Evolutionary conservation across 1,284 basidiomycete genomes (phyloP).

Genomic region (Pulchroboletus neoregius): DNA sequence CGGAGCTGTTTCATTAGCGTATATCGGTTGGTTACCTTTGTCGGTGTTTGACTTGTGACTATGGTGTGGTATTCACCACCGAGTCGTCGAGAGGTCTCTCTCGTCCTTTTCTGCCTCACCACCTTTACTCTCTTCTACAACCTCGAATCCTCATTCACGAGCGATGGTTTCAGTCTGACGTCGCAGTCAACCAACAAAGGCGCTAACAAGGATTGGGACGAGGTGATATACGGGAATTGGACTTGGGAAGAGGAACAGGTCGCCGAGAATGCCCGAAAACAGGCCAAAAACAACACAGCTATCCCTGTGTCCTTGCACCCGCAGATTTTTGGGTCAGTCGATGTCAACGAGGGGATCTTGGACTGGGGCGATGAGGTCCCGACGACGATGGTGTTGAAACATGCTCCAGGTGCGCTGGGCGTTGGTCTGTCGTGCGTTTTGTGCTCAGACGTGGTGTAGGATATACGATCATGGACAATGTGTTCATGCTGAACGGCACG

Average conservation of each 20-base stretch:
- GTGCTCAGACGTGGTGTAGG: slow-evolving; percentile 42
- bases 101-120: slow-evolving; percentile 56
- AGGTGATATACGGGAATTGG: slow-evolving; percentile 63
- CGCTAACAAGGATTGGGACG: slow-evolving; percentile 47
- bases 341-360: slow-evolving; percentile 48
- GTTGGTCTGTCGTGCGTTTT: slow-evolving; percentile 4
- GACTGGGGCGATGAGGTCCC: slow-evolving; percentile 55
- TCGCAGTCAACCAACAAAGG: slow-evolving; percentile 16
- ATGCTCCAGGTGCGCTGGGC: slow-evolving; percentile 52
- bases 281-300: slow-evolving; percentile 11
- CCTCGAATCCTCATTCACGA: slow-evolving; percentile 52
- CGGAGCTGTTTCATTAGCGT: slow-evolving; percentile 17
- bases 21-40: not conserved
- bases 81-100: slow-evolving; percentile 58
- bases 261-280: slow-evolving; percentile 44
- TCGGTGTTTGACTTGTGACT: slow-evolving; percentile 3
- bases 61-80: slow-evolving; percentile 60
- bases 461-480: slow-evolving; percentile 76
- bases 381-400: slow-evolving; percentile 47
- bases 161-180: slow-evolving; percentile 40
- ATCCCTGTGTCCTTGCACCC: slow-evolving; percentile 17
- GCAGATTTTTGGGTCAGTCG: slow-evolving; percentile 39
- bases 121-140: slow-evolving; percentile 66
- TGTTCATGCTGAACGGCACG: slow-evolving; percentile 64
- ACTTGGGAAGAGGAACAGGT: slow-evolving; percentile 56